A percentile compares a stretch with the other conserved stretches of the same genome.
phyloP scores from a whole-genome alignment of 306 rosid genomes.

The Styphnolobium japonicum region DNA sequence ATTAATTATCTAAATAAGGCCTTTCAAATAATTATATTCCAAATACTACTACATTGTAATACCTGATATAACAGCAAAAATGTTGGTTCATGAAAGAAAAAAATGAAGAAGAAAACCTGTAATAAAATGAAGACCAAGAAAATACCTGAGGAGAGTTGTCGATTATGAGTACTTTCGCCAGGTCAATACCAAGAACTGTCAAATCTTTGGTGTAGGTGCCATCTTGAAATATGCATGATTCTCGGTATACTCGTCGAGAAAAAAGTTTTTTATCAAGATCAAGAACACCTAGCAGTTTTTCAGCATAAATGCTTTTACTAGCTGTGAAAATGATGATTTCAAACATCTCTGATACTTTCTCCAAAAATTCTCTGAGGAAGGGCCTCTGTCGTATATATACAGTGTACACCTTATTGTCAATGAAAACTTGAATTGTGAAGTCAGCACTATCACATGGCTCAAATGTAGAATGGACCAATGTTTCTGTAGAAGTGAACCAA shows the following conservation, averaged over 20 bases:
- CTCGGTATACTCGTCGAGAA: slow-evolving; percentile 67
- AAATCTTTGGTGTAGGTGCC: slow-evolving; percentile 74
- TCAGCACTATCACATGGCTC: slow-evolving; percentile 53
- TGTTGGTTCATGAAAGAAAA: neutral
- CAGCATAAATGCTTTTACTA: slow-evolving; percentile 72
- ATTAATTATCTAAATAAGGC: neutral
- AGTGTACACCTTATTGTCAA: slow-evolving; percentile 54
- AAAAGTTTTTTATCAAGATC: slow-evolving; percentile 68
- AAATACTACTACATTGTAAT: neutral
- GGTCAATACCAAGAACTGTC: slow-evolving; percentile 80
- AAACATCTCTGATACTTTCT: slow-evolving; percentile 78
- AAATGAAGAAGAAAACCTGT: neutral
- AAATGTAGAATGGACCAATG: slow-evolving; percentile 72
- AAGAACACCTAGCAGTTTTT: slow-evolving; percentile 68
- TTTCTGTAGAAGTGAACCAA: slow-evolving; percentile 51
- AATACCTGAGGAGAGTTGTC: slow-evolving; percentile 89
- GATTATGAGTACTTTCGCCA: slow-evolving; percentile 73
- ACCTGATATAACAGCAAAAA: neutral
- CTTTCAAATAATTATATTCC: neutral
- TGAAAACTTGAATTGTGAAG: slow-evolving; percentile 56
- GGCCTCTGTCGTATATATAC: slow-evolving; percentile 81
- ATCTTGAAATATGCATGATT: slow-evolving; percentile 64
- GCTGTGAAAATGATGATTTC: slow-evolving; percentile 86
- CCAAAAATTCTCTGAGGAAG: slow-evolving; percentile 58
- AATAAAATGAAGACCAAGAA: neutral